Evolutionary conservation across 768 basidiomycete genomes (phyloP), one percentile per base, ranked within the genome.

Genomic region (Wakefieldia striispora): DNA sequence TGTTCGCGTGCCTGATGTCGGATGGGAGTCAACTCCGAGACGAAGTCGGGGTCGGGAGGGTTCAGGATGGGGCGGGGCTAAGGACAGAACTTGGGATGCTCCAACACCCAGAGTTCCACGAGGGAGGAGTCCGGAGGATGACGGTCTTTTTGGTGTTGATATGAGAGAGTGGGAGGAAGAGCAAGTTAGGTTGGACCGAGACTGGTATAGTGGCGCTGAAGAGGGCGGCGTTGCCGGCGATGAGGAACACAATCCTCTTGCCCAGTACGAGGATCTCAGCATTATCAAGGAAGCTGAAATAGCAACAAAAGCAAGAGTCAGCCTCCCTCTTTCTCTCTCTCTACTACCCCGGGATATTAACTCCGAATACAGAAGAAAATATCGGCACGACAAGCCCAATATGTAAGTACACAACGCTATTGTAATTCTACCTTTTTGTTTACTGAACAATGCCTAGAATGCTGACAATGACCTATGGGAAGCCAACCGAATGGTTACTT

Each of bases 381-480:
- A 16, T 95, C 94, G 1, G 97, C 97, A 5, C 78, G 87, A 49
- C 95, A 98, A 69, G 95, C 95, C 0, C 95, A 97, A 83, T 97
- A 94, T 66, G 92, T 94, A 59, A 59, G 89, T 74, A 5, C 1
- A 4, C 14, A 16, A 29, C 17, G 19, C 31, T 38, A 31, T 46
- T 14, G 9, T 23, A 20, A 42, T n/a, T 29, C 11, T 12, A 2
- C 17, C 20, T n/a, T 10, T 21, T 35, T 49, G 37, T 53, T 66
- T 37, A 61, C 60, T 64, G 24, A 59, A 29, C 9, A 55, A 37
- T 6, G 17, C 51, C 4, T 62, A 95, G 91, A 97, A 98, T 60
- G 92, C 92, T 20, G 97, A 99, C 68, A 98, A 97, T 61, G 97
- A 99, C 61, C 73, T 95, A 11, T 99, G 97, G 97, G 97, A 99